Base-by-base conservation (phyloP, 148 eudicot species). In the Rhododendron henanense region DNA sequence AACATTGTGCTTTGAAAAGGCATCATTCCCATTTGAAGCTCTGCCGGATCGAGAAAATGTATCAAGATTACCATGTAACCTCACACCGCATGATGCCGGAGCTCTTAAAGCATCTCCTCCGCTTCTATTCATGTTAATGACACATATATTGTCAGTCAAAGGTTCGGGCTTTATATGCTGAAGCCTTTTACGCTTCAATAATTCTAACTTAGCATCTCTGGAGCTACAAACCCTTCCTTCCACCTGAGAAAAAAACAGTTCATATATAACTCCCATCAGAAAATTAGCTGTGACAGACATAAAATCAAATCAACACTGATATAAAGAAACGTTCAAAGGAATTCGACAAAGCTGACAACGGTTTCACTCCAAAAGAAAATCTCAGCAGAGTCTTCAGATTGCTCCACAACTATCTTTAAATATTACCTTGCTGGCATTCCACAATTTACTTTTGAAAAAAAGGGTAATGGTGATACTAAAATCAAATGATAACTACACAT, bases 181-280 rank as follows among this genome's bases (percentile, higher is more conserved):
- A 90, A 97, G 95, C 93, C 94, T 95, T 91, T 95, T 95, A 86
- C 90, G 93, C 94, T 92, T 97, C 93, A 97, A 82, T 86, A 93
- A 90, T 89, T 95, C 97, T 63, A 96, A 87, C 89, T 91, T 93
- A 84, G 93, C 92, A 87, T 95, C 98, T 91, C 93, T 91, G 39
- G 94, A 95, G 85, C 89, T 87, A 85, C 91, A 88, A 85, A 79
- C 91, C 92, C 92, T 90, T 88, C 99, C 95, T 90, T 97, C 98
- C 94, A 97, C 99, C 99, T 97, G 85, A 19, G 65, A 89, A 59
- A 50, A 78, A 48, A 88, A 80, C 48, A 59, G 31, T 41, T 28
- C 47, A 55, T 59, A 37, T 61, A 78, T 45, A 55, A 15, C 35
- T 10, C 39, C n/a, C 21, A 83, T 37, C 55, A 78, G 35, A 47